Evolutionary conservation across 2,329 filamentous ascomycete genomes (phyloP).

Genomic region (Ophiostoma quercus): DNA sequence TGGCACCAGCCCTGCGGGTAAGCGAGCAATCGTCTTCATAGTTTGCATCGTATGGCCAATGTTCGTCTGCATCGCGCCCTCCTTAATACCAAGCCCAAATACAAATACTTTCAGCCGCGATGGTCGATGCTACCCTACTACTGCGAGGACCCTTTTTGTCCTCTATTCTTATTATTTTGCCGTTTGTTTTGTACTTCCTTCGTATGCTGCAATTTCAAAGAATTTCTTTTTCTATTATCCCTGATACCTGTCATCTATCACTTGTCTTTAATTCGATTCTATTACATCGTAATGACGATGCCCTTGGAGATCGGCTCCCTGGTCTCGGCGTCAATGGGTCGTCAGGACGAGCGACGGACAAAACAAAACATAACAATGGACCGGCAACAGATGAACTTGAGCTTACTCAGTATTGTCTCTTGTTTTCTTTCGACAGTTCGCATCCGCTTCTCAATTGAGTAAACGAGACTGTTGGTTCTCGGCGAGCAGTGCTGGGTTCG

Average conservation of each 20-base stretch:
- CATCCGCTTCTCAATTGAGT: background rate
- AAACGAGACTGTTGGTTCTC: background rate
- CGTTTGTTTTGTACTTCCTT: background rate
- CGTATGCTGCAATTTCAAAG: too few relatives aligned
- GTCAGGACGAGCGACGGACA: too few relatives aligned
- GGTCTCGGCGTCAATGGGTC: background rate
- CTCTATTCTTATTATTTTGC: background rate
- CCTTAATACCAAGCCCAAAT: background rate
- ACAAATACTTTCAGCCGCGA: slow-evolving; percentile 2
- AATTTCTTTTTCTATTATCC: background rate
- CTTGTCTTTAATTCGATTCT: background rate
- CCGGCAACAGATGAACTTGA: too few relatives aligned
- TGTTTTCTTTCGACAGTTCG: background rate
- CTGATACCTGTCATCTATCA: background rate
- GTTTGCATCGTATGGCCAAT: background rate
- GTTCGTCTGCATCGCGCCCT: background rate
- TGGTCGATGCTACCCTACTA: background rate
- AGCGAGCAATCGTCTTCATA: background rate
- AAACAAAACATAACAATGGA: too few relatives aligned
- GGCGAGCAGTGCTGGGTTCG: background rate
- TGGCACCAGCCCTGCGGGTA: background rate
- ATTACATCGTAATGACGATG: slow-evolving; percentile 11
- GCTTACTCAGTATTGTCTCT: too few relatives aligned
- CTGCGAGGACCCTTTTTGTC: background rate
- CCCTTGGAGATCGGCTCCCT: background rate